Evolutionary conservation across 2,329 filamentous ascomycete species (phyloP).

Genomic region (Fusarium concolor): DNA sequence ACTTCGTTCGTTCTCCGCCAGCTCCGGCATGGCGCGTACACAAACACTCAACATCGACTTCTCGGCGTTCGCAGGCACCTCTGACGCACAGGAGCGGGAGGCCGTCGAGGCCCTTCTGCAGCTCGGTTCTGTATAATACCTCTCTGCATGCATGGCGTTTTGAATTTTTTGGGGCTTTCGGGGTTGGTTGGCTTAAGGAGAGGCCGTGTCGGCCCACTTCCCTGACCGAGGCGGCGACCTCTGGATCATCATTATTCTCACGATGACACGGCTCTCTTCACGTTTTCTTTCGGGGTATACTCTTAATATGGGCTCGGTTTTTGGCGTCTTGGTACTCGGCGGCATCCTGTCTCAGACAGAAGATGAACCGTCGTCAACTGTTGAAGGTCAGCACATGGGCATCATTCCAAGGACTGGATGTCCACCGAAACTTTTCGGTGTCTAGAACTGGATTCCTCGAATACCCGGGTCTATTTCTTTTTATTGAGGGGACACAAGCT

Average conservation of each 20-base stretch:
- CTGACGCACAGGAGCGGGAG: conserved; percentile 81
- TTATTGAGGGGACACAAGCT: conserved; percentile 33
- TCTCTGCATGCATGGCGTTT: conserved; percentile 68
- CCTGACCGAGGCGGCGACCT: conserved; percentile 50
- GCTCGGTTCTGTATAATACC: conserved; percentile 80
- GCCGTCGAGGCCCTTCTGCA: conserved; percentile 83
- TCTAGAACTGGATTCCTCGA: conserved; percentile 3
- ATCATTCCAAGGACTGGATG: conserved; percentile 7
- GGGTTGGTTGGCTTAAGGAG: conserved; percentile 47
- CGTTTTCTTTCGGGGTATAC: conserved; percentile 22
- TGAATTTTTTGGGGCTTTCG: conserved; percentile 27
- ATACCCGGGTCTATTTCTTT: conserved; percentile 31
- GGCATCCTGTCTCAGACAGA: conserved; percentile 27
- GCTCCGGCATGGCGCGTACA: conserved; percentile 65
- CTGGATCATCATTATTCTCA: conserved; percentile 47
- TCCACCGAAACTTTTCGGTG: conserved; percentile 16
- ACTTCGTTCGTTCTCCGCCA: conserved; percentile 62
- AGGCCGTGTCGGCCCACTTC: conserved; percentile 48
- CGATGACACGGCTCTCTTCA: conserved; percentile 50
- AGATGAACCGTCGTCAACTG: conserved; percentile 29
- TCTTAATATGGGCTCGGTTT: conserved; percentile 36
- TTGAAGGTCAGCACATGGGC: conserved; percentile 24
- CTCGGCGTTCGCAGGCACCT: conserved; percentile 62
- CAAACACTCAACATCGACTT: conserved; percentile 65
- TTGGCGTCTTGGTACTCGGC: conserved; percentile 43